Percentiles rank a stretch among this genome's conserved stretches.
Conservation (phyloP, 306 rosid species). For the Lathyrus aphaca region DNA sequence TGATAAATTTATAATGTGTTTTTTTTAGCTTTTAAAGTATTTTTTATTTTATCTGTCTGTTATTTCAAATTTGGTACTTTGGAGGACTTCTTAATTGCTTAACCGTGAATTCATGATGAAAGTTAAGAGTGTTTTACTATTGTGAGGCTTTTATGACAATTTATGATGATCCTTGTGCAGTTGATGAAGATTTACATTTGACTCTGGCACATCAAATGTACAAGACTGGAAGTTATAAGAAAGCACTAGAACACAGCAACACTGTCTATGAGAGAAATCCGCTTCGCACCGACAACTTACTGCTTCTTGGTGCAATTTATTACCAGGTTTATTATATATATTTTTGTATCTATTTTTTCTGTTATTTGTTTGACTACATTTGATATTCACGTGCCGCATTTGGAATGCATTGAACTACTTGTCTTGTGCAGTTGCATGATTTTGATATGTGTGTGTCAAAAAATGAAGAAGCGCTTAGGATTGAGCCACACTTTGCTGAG, state of each 20-base stretch:
- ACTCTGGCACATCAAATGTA: conserved; percentile 91
- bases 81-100: neutral
- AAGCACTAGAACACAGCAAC: conserved; percentile 86
- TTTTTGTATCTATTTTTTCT: conserved; percentile 4
- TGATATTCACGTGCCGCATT: neutral
- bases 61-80: neutral
- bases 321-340: conserved; percentile 71
- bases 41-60: neutral
- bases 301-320: conserved; percentile 91
- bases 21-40: neutral
- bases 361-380: conserved; percentile 6
- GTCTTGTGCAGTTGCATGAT: conserved; percentile 72
- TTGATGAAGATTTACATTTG: conserved; percentile 86
- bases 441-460: conserved; percentile 92
- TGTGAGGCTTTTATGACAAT: neutral
- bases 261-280: conserved; percentile 81
- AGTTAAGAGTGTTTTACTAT: neutral
- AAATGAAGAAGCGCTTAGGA: conserved; percentile 93
- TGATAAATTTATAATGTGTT: conserved; percentile 7
- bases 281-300: conserved; percentile 86
- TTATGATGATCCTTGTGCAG: conserved; percentile 46
- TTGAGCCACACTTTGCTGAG: conserved; percentile 91
- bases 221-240: conserved; percentile 81
- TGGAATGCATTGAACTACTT: neutral
- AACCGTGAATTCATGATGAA: neutral